These are phyloP conservation scores for Trifolium subterraneum DNA, from an alignment of 306 rosid species.

Conservation along the genomic window DNA sequence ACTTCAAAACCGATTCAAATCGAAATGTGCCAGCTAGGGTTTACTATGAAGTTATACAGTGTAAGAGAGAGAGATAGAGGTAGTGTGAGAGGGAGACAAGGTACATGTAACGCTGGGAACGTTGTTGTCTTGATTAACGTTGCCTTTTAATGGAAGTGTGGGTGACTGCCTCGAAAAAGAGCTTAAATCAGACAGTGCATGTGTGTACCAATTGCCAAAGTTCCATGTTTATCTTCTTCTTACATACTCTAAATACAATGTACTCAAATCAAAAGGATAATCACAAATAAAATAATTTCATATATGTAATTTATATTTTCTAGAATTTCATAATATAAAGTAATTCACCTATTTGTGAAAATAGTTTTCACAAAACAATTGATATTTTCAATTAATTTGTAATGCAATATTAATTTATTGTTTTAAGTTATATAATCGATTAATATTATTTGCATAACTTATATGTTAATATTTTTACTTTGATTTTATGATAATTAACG, in stretches of 20 bases:
- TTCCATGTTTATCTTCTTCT: slow-evolving; percentile 45
- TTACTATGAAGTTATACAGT: not conserved
- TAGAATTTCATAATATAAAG: too few relatives aligned
- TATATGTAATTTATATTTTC: not conserved
- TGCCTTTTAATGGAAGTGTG: slow-evolving; percentile 59
- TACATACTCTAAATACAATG: not conserved
- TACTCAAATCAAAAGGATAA: slow-evolving; percentile 4
- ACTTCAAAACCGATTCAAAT: too few relatives aligned
- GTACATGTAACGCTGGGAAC: slow-evolving; percentile 21
- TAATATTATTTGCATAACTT: too few relatives aligned
- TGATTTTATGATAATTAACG: too few relatives aligned
- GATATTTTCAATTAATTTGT: too few relatives aligned
- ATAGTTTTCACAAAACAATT: too few relatives aligned
- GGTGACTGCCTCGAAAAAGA: slow-evolving; percentile 79
- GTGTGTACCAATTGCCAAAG: slow-evolving; percentile 70
- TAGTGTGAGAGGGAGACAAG: slow-evolving; percentile 37
- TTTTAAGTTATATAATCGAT: too few relatives aligned
- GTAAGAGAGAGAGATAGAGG: not conserved
- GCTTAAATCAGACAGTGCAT: slow-evolving; percentile 79
- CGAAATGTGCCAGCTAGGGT: not conserved
- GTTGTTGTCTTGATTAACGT: slow-evolving; percentile 49
- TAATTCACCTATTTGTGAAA: too few relatives aligned
- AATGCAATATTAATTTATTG: too few relatives aligned
- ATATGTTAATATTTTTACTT: too few relatives aligned
- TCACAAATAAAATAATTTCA: not conserved